Base-by-base conservation (phyloP, 345 rosid genomes). In the thale cress (Arabidopsis thaliana) region DNA sequence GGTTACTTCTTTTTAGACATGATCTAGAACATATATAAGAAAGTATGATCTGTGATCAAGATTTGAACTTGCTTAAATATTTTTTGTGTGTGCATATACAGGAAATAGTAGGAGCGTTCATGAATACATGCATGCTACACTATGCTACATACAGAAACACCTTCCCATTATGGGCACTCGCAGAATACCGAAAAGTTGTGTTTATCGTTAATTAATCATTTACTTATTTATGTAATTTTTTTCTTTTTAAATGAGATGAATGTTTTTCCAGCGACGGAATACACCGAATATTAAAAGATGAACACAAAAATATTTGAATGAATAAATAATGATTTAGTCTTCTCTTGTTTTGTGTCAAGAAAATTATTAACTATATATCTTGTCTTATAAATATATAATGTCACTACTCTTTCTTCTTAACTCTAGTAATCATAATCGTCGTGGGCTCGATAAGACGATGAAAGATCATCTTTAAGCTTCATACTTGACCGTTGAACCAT, bases 111-210 rank as follows among this genome's bases (percentile, higher is more conserved):
- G 91, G 93, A 24, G 93, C 81, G 32, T 88, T 85, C 77, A 84
- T 78, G 85, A 84, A 67, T 76, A 90, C 83, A 72, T 84, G 96
- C 67, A 57, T 86, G 89, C 37, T 90, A 55, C 85, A 88, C 79
- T 90, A 87, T 65, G 87, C 92, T 60, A 83, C 89, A 9, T 87
- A 85, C 74, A 72, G 90, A 57, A 89, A 86, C 63, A 87, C 86
- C 24, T 89, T 83, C 80, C 96, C 96, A 0, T 0, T 81, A 22
- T 89, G 87, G 89, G 90, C 88, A 59, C 87, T 89, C 28, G 85
- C 88, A 1, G 90, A 87, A 63, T 86, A 86, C 38, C 76, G 85
- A 3, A 80, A 67, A 49, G 65, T 59, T 77, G 16, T 11, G 45
- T 66, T 66, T 22, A 28, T 20, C 4, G 22, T 46, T 46, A n/a